A percentile compares a stretch with the other conserved stretches of the same genome.
Conservation (phyloP, 163 green algal species). For the Picocystis sp. region DNA sequence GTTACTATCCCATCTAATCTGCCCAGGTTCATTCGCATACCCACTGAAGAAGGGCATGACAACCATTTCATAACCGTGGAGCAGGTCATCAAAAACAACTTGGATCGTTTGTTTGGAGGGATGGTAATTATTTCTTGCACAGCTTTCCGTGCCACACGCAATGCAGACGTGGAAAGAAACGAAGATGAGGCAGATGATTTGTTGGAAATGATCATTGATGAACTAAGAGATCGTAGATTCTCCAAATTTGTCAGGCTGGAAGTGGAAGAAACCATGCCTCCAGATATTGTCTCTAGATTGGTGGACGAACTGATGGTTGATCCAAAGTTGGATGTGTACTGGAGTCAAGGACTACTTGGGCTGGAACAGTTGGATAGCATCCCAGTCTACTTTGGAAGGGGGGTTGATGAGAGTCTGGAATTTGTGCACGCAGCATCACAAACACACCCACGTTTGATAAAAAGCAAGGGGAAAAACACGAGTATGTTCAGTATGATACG, state of each 20-base stretch:
- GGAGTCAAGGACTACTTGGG: constrained; percentile 6
- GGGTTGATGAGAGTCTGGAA: background rate
- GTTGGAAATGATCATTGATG: constrained; percentile 41
- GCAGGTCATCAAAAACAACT: constrained; percentile 31
- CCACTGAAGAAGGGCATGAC: constrained; percentile 1
- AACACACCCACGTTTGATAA: constrained; percentile 2
- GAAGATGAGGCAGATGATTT: constrained; percentile 48
- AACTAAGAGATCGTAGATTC: constrained; percentile 24
- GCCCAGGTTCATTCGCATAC: constrained; percentile 5
- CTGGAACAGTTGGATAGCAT: constrained; percentile 17
- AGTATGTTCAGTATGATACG: constrained; percentile 27
- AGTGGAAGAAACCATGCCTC: constrained; percentile 15
- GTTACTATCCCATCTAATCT: constrained; percentile 9
- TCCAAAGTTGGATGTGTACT: constrained; percentile 14
- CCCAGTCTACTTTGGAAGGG: constrained; percentile 5
- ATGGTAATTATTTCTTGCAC: constrained; percentile 18
- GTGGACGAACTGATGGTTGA: constrained; percentile 13
- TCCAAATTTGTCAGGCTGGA: constrained; percentile 36
- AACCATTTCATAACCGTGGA: constrained; percentile 23
- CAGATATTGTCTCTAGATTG: constrained; percentile 12
- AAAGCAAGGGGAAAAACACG: background rate
- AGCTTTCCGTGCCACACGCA: constrained; percentile 35
- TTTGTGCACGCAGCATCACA: background rate
- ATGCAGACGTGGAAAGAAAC: constrained; percentile 35
- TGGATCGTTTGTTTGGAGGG: constrained; percentile 31